Base-by-base conservation (phyloP, 176 grass and related monocot species). In the Avena insularis region DNA sequence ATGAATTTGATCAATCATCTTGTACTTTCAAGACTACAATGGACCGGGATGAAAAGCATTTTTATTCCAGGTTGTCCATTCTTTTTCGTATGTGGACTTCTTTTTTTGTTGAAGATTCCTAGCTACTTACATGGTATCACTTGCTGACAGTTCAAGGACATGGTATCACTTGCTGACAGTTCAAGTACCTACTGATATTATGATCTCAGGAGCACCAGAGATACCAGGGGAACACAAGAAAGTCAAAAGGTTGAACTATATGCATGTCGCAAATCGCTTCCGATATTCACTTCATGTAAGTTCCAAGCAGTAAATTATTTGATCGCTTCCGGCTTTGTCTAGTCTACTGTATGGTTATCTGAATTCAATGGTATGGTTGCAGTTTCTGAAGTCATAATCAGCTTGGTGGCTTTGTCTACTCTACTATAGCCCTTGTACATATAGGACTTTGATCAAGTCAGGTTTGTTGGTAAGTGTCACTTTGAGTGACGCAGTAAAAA, bases 201-300 rank as follows among this genome's bases (percentile, higher is more conserved):
- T 90, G 53, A 82, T 90, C 40, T 86, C 83, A 53, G 88, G 84
- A 79, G 87, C 75, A 63, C 75, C 81, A 31, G n/a, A 68, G 78
- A 65, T 79, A 54, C 79, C 19, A 69, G 48, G 75, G 29, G 50
- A 78, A 40, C 16, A 4, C 13, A 68, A 14, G 56, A 71, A 8
- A 53, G 50, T 57, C 21, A 27, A 79, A 59, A 47, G 21, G 54
- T 53, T 92, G 79, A 90, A 66, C 6, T 80, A 97, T 71, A 97
- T 89, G 86, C 91, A 95, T 87, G 29, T 91, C 19, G 91, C 91
- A 56, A 95, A 84, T 80, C 87, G 76, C 66, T 84, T 89, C 29
- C 83, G 81, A 51, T 91, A 87, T 47, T 95, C 91, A 23, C 89
- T 95, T 33, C 86, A 87, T 84, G 91, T 95, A 87, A 91, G 84